phyloP scores from a whole-genome alignment of 2,329 filamentous ascomycete species.

The Botryotinia narcissicola region DNA sequence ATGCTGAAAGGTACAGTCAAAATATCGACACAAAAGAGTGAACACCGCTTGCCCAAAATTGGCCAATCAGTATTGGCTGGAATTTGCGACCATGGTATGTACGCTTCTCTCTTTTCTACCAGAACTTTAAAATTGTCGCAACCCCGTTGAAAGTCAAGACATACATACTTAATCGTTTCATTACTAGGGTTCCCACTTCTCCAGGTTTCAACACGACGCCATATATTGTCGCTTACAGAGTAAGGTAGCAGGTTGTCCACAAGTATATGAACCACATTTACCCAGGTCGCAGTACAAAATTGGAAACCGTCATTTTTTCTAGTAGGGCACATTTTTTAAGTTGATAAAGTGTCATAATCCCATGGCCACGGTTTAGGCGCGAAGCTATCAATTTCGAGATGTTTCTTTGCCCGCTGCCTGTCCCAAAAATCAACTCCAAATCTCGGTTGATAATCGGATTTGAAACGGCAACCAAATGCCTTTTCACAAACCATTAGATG shows the following conservation, averaged over 20 bases:
- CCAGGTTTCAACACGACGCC: constrained; percentile 4
- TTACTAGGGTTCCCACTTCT: neutral
- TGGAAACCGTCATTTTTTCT: neutral
- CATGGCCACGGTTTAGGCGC: constrained; percentile 11
- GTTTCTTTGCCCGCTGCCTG: neutral
- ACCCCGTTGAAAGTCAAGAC: neutral
- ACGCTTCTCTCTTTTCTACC: neutral
- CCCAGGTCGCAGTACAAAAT: constrained; percentile 16
- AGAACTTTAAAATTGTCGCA: neutral
- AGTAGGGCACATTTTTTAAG: neutral
- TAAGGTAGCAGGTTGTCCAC: constrained; percentile 4
- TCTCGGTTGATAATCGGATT: neutral
- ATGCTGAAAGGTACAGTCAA: neutral
- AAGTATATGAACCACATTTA: constrained; percentile 14
- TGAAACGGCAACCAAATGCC: neutral
- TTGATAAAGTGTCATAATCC: neutral
- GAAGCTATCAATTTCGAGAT: no score
- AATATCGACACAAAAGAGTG: constrained; percentile 17
- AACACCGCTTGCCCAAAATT: neutral
- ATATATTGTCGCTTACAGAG: constrained; percentile 7
- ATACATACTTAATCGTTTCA: neutral
- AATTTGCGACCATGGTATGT: constrained; percentile 2
- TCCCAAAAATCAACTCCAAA: neutral
- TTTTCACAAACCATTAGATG: neutral
- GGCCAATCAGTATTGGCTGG: constrained; percentile 6